phyloP scores from a whole-genome alignment of 179 eudicot species.

The Sideroxylon spinosum region DNA sequence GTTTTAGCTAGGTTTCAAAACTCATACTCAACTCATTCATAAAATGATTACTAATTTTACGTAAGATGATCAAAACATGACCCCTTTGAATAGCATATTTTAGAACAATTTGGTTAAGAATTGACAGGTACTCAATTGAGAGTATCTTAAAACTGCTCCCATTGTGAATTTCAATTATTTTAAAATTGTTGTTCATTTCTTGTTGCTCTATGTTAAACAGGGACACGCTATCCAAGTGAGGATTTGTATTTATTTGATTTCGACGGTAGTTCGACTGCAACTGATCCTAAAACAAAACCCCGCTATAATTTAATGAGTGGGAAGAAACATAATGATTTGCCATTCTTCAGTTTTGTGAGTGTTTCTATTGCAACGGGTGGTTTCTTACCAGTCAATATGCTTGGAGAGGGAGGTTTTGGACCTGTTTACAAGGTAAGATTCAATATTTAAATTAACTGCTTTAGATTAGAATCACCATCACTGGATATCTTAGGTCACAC shows the following conservation, averaged over 20 bases:
- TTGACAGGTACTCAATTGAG: too few species aligned
- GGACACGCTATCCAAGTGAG: slow-evolving; percentile 4
- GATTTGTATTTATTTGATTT: slow-evolving; percentile 17
- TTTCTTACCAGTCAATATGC: slow-evolving; percentile 13
- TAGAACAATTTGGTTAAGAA: too few species aligned
- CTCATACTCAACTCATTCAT: not conserved
- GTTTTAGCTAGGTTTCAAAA: not conserved
- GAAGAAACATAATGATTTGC: slow-evolving; percentile 9
- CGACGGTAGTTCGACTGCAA: slow-evolving; percentile 3
- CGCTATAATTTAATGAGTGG: not conserved
- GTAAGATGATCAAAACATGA: too few species aligned
- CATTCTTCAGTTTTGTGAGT: slow-evolving; percentile 22
- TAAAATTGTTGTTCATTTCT: not conserved
- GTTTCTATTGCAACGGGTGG: slow-evolving; percentile 17
- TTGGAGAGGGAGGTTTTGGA: slow-evolving; percentile 24
- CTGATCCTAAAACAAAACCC: not conserved
- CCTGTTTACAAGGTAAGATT: slow-evolving; percentile 20
- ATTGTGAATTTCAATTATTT: too few species aligned
- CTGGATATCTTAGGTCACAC: not conserved
- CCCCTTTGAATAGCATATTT: too few species aligned
- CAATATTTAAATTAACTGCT: not conserved
- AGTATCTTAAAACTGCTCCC: too few species aligned
- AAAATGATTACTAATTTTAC: too few species aligned
- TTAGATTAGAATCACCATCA: not conserved
- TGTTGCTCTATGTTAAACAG: slow-evolving; percentile 1